Evolutionary conservation across 495 filamentous ascomycete species (phyloP).

Genomic region (Apiosordaria backusii): DNA sequence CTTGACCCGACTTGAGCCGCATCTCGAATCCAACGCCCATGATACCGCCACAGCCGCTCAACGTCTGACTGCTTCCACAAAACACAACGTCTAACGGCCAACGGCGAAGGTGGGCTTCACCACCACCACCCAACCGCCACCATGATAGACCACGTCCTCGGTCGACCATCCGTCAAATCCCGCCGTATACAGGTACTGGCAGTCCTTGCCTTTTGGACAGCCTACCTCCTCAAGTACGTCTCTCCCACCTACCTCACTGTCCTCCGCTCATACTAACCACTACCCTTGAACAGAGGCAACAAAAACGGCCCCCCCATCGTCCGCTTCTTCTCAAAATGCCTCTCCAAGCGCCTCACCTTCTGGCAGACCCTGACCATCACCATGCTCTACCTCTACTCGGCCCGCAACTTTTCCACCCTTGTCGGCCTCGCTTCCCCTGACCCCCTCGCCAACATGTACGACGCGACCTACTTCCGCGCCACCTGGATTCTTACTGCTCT

Average conservation of each 20-base stretch:
- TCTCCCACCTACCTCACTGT: slow-evolving; percentile 1
- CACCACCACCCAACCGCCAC: slow-evolving; percentile 8
- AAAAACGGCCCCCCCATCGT: slow-evolving; percentile 80
- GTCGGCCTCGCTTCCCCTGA: slow-evolving; percentile 89
- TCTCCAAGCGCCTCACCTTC: slow-evolving; percentile 63
- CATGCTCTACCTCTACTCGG: slow-evolving; percentile 85
- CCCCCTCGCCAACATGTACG: slow-evolving; percentile 91
- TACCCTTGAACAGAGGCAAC: slow-evolving; percentile 61
- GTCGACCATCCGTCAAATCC: slow-evolving; percentile 83
- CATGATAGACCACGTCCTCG: slow-evolving; percentile 81
- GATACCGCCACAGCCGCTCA: background rate
- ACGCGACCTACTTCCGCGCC: slow-evolving; percentile 89
- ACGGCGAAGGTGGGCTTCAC: background rate
- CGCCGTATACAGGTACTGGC: slow-evolving; percentile 90
- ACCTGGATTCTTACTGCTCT: slow-evolving; percentile 95
- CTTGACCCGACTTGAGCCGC: background rate
- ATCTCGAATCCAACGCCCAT: background rate
- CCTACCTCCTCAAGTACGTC: slow-evolving; percentile 69
- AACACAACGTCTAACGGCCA: background rate
- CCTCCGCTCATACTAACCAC: background rate
- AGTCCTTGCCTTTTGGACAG: slow-evolving; percentile 86
- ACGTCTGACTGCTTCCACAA: background rate
- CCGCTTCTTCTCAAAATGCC: slow-evolving; percentile 65
- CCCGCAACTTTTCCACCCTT: slow-evolving; percentile 89
- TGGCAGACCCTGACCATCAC: slow-evolving; percentile 90